Evolutionary conservation across 1,139 yeast genomes (phyloP).

Genomic region (Martiniozyma asiatica): DNA sequence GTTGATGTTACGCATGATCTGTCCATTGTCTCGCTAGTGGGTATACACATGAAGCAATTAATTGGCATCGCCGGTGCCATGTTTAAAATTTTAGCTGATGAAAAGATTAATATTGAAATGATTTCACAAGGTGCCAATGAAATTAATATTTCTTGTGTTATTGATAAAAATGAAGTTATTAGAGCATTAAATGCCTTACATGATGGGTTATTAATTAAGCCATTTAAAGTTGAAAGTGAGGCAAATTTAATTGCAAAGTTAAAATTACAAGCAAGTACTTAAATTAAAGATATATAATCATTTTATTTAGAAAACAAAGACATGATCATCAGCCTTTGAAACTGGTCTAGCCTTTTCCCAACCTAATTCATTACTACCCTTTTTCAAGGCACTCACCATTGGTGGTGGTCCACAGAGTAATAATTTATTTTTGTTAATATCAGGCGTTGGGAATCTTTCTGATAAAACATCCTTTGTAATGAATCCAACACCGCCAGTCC

Average conservation of each 20-base stretch:
- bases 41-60: conserved; percentile 92
- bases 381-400: conserved; percentile 70
- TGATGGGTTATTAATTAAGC: conserved; percentile 52
- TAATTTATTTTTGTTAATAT: conserved; percentile 61
- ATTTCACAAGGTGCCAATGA: conserved; percentile 97
- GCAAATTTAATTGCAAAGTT: too few relatives aligned
- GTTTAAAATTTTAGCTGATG: conserved; percentile 91
- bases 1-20: conserved; percentile 81
- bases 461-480: conserved; percentile 69
- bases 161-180: conserved; percentile 69
- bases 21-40: conserved; percentile 89
- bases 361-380: conserved; percentile 68
- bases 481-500: conserved; percentile 78
- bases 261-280: conserved; percentile 12
- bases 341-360: conserved; percentile 83
- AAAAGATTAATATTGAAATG: conserved; percentile 90
- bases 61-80: conserved; percentile 96
- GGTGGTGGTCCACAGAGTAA: conserved; percentile 95
- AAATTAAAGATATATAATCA: too few relatives aligned
- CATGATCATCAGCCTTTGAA: conserved; percentile 85
- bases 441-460: conserved; percentile 55
- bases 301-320: conserved; percentile 78
- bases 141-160: conserved; percentile 91
- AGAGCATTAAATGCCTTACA: conserved; percentile 84
- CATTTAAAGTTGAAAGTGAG: conserved; percentile 20